A percentile compares a stretch with the other conserved stretches of the same genome.
Evolutionary conservation across 2,329 filamentous ascomycete genomes (phyloP).

Genomic region (Cladosporium sp.): DNA sequence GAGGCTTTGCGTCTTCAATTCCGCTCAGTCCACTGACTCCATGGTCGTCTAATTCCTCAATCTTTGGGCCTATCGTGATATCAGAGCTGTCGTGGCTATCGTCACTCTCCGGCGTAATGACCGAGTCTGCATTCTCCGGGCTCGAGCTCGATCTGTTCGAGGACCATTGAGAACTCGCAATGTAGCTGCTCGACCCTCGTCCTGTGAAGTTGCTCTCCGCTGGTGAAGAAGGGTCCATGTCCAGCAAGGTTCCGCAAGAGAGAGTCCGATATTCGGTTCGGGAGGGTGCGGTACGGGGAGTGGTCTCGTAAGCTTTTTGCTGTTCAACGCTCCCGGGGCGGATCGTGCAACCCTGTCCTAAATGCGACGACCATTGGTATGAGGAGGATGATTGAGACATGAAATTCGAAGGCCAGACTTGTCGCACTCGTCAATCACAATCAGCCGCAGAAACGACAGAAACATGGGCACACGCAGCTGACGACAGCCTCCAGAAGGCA

Average conservation of each 20-base stretch:
- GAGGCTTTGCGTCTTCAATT: constrained; percentile 23
- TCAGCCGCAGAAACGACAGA: constrained; percentile 1
- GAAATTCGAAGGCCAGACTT: background rate
- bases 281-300: constrained; percentile 12
- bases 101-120: constrained; percentile 22
- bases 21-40: constrained; percentile 34
- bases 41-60: constrained; percentile 51
- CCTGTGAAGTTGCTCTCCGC: constrained; percentile 10
- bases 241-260: constrained; percentile 7
- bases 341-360: constrained; percentile 10
- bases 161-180: constrained; percentile 18
- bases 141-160: constrained; percentile 17
- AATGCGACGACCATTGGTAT: constrained; percentile 9
- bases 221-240: constrained; percentile 11
- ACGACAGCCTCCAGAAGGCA: constrained; percentile 4
- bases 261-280: constrained; percentile 7
- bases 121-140: constrained; percentile 17
- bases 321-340: constrained; percentile 11
- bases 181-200: background rate
- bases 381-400: constrained; percentile 4
- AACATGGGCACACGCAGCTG: constrained; percentile 9
- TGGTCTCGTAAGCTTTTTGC: constrained; percentile 11
- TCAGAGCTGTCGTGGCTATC: constrained; percentile 28
- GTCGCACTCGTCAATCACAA: background rate
- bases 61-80: constrained; percentile 44